Percentiles rank a stretch among this genome's conserved stretches.
Conservation (phyloP, 208 protist genomes). For the Trypanosoma mega region DNA sequence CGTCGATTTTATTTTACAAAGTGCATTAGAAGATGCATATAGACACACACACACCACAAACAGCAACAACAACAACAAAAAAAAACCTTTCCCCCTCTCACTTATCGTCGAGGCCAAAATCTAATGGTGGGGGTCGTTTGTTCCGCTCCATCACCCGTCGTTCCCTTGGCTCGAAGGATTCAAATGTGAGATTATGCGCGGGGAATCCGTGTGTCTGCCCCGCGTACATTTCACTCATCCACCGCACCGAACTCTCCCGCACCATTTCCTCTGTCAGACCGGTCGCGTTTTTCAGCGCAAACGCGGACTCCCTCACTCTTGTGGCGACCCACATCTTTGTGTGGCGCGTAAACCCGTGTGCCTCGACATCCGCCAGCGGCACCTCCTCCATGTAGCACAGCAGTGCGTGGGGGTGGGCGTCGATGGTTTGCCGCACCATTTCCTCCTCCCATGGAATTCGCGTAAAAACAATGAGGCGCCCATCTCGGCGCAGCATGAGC, state of each 20-base stretch:
- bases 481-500: slow-evolving; percentile 65
- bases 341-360: slow-evolving; percentile 69
- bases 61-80: too few species aligned
- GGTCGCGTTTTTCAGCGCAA: slow-evolving; percentile 63
- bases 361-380: slow-evolving; percentile 53
- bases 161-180: slow-evolving; percentile 58
- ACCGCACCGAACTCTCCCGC: slow-evolving; percentile 64
- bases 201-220: slow-evolving; percentile 85
- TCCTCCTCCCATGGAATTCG: slow-evolving; percentile 78
- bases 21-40: too few species aligned
- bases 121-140: slow-evolving; percentile 46
- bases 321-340: slow-evolving; percentile 85
- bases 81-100: too few species aligned
- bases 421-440: slow-evolving; percentile 52
- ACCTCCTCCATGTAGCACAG: slow-evolving; percentile 75
- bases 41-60: too few species aligned
- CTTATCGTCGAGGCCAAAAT: slow-evolving; percentile 53
- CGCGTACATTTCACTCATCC: slow-evolving; percentile 77
- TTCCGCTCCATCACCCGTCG: slow-evolving; percentile 39
- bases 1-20: background rate
- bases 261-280: slow-evolving; percentile 66
- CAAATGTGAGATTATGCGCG: slow-evolving; percentile 86
- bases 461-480: slow-evolving; percentile 74
- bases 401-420: slow-evolving; percentile 73
- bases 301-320: slow-evolving; percentile 52